Evolutionary conservation across 2,329 filamentous ascomycete genomes (phyloP), one percentile per base, ranked within the genome.

Genomic region (Colletotrichum endophyticum): DNA sequence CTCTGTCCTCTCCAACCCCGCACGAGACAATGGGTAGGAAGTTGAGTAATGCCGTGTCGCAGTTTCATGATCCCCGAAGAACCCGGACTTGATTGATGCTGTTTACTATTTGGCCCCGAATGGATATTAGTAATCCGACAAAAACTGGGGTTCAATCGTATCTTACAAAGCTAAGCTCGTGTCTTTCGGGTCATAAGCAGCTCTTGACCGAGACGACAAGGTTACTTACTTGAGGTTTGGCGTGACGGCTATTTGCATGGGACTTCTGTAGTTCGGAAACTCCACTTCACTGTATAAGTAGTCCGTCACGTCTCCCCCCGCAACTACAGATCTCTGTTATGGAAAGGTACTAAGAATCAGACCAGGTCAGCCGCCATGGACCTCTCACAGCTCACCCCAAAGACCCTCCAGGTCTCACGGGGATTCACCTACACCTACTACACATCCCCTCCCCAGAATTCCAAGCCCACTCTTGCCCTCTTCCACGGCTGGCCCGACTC

Each of bases 401-500:
- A 84, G 78, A 81, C 80, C 5, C 66, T 83, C 22, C 57, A 79
- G 16, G 82, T 82, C 57, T 77, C 79, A 4, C 82, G 83, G 5
- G 81, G 80, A 36, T 81, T 85, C 75, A 84, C 80, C 19, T 89
- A 88, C 80, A 83, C 82, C 15, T 88, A 87, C 80, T 87, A 88
- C 69, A 78, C 79, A 9, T 80, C 80, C 6, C 77, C 80, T 16
- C 79, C 82, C 25, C 79, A 80, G 32, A 32, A 66, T 53, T 75
- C 79, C 67, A 78, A 80, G 73, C 81, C 83, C 5, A 83, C 85
- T 3, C 79, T 87, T 56, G 75, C 88, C 15, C 83, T 89, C 28
- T 80, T 86, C 22, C 89, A 91, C 81, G 89, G 89, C 73, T 91
- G 86, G 79, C 89, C 89, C 7, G 88, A 89, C 77, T 81, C 83